phyloP scores from a whole-genome alignment of 169 alveolate species.

The Babesia microti region DNA sequence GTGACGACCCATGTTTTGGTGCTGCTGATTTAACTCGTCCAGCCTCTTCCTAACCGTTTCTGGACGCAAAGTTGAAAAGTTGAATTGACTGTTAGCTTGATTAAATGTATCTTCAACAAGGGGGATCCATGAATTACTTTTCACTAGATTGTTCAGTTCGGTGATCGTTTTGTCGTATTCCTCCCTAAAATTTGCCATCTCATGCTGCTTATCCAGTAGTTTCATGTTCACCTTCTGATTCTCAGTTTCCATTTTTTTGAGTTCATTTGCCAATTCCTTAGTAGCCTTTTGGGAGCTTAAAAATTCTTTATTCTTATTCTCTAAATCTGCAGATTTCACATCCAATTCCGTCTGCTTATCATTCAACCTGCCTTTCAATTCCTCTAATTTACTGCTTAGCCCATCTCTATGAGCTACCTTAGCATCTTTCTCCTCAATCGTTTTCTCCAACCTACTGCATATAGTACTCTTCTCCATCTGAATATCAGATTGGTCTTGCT shows the following conservation, averaged over 20 bases:
- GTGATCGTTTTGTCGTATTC: not conserved
- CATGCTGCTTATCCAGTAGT: constrained; percentile 30
- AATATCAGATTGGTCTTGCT: constrained; percentile 40
- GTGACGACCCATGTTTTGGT: constrained; percentile 64
- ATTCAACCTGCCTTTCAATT: constrained; percentile 18
- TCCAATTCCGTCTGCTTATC: constrained; percentile 19
- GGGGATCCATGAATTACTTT: constrained; percentile 51
- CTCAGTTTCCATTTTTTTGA: constrained; percentile 39
- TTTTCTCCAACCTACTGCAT: constrained; percentile 41
- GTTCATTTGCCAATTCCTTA: constrained; percentile 36
- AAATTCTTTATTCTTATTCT: constrained; percentile 27
- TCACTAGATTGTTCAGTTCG: constrained; percentile 6
- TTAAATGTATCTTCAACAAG: constrained; percentile 46
- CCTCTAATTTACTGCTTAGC: constrained; percentile 22
- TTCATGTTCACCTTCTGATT: constrained; percentile 27
- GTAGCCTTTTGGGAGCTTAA: constrained; percentile 38
- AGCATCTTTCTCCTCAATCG: constrained; percentile 36
- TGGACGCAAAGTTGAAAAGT: constrained; percentile 51
- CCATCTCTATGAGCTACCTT: constrained; percentile 30
- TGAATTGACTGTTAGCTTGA: constrained; percentile 48
- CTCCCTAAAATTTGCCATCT: not conserved
- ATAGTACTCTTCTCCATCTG: constrained; percentile 40
- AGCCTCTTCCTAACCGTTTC: constrained; percentile 57
- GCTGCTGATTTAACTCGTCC: constrained; percentile 65
- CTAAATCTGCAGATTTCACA: constrained; percentile 22